Evolutionary conservation across 768 basidiomycete genomes (phyloP).

Genomic region (Tricholoma terreum): DNA sequence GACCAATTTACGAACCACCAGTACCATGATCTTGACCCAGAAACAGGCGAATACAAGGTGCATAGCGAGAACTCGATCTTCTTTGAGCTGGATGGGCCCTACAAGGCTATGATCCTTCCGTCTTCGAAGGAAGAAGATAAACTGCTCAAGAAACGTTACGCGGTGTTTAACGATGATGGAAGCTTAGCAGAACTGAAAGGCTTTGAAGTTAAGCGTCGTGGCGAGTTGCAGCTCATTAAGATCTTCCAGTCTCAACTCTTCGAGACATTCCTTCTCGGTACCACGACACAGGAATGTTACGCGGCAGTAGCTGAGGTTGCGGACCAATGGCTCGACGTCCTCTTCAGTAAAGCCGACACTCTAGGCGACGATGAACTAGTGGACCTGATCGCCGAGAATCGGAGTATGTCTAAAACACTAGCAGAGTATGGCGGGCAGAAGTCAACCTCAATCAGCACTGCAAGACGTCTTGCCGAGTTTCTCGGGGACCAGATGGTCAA

Average conservation of each 20-base stretch:
- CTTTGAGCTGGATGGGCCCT: slow-evolving; percentile 98
- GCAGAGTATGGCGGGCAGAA: slow-evolving; percentile 97
- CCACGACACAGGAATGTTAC: slow-evolving; percentile 94
- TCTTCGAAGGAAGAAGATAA: slow-evolving; percentile 99
- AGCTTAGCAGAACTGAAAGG: slow-evolving; percentile 98
- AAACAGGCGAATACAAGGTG: slow-evolving; percentile 79
- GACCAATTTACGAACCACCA: slow-evolving; percentile 96
- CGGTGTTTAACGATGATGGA: slow-evolving; percentile 97
- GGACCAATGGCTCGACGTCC: slow-evolving; percentile 95
- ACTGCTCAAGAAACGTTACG: slow-evolving; percentile 96
- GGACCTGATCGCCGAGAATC: slow-evolving; percentile 96
- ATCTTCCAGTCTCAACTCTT: slow-evolving; percentile 99
- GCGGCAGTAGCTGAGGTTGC: slow-evolving; percentile 90
- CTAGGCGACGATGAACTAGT: slow-evolving; percentile 90
- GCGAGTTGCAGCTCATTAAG: slow-evolving; percentile 97
- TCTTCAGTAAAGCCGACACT: slow-evolving; percentile 82
- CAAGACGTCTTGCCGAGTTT: slow-evolving; percentile 92
- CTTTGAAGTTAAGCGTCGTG: slow-evolving; percentile 97
- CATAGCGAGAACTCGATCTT: slow-evolving; percentile 98
- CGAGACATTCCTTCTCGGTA: slow-evolving; percentile 92
- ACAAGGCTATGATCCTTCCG: slow-evolving; percentile 98
- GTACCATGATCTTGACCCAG: slow-evolving; percentile 88
- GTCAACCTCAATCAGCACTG: slow-evolving; percentile 97
- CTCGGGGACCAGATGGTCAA: slow-evolving; percentile 98
- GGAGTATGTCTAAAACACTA: slow-evolving; percentile 96